These are phyloP conservation scores for Backusella australiensis DNA, from an alignment of 192 early-diverging fungal species.

Conservation along the genomic window DNA sequence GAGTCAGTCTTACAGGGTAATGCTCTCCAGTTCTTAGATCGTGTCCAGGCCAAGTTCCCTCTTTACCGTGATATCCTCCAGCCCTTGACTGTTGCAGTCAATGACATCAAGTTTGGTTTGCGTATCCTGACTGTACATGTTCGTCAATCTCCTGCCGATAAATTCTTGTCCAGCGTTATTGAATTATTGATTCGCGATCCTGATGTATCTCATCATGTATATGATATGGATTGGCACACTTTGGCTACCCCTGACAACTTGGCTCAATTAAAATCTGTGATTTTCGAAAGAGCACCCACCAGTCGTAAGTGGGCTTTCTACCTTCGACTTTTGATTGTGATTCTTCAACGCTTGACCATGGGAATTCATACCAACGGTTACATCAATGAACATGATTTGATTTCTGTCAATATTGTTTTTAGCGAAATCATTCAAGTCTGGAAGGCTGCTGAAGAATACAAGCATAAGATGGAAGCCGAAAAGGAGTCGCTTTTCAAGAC, in stretches of 20 bases:
- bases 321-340: slow-evolving; percentile 46
- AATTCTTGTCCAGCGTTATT: slow-evolving; percentile 30
- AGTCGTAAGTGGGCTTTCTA: slow-evolving; percentile 50
- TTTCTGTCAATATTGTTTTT: slow-evolving; percentile 49
- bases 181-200: slow-evolving; percentile 39
- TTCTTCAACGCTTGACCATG: slow-evolving; percentile 44
- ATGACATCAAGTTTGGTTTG: slow-evolving; percentile 78
- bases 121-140: slow-evolving; percentile 43
- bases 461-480: slow-evolving; percentile 46
- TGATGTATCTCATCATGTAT: slow-evolving; percentile 32
- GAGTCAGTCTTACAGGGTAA: slow-evolving; percentile 71
- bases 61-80: slow-evolving; percentile 75
- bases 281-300: slow-evolving; percentile 41
- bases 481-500: slow-evolving; percentile 55
- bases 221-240: slow-evolving; percentile 41
- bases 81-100: slow-evolving; percentile 63
- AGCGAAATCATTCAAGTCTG: slow-evolving; percentile 59
- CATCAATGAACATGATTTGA: slow-evolving; percentile 39
- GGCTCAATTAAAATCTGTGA: slow-evolving; percentile 38
- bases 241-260: slow-evolving; percentile 40
- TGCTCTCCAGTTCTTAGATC: slow-evolving; percentile 58
- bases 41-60: slow-evolving; percentile 65
- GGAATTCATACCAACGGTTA: slow-evolving; percentile 40
- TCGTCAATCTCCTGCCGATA: slow-evolving; percentile 3
- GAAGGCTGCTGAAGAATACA: slow-evolving; percentile 58